phyloP scores from a whole-genome alignment of 2,329 filamentous ascomycete species.

The Zasmidium cellare region DNA sequence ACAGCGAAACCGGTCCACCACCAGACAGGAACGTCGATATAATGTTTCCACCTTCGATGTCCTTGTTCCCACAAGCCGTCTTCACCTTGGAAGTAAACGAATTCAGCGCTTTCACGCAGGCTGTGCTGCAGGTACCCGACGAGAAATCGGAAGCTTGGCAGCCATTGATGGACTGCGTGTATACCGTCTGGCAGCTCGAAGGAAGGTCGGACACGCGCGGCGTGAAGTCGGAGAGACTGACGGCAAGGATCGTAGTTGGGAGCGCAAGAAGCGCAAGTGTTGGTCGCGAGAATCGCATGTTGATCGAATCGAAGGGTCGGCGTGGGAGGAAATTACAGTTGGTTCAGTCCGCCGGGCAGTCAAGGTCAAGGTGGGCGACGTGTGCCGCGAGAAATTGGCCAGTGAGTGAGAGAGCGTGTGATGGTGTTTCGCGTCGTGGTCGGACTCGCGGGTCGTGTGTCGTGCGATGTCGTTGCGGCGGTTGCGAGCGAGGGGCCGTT shows the following conservation, averaged over 20 bases:
- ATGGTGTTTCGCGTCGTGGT: not conserved
- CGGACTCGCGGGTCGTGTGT: constrained; percentile 1
- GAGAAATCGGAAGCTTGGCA: constrained; percentile 44
- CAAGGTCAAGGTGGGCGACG: not conserved
- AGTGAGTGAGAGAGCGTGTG: not conserved
- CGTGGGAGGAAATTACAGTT: not conserved
- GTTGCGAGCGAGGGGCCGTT: not conserved
- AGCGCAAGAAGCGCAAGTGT: constrained; percentile 24
- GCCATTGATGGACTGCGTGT: constrained; percentile 41
- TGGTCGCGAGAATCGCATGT: constrained; percentile 4
- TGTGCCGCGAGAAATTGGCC: not conserved
- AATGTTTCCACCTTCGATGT: constrained; percentile 40
- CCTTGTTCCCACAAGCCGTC: constrained; percentile 28
- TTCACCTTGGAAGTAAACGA: constrained; percentile 37
- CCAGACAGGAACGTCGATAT: constrained; percentile 44
- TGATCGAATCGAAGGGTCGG: not conserved
- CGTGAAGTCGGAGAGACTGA: constrained; percentile 47
- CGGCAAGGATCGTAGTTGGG: constrained; percentile 31
- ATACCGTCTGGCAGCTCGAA: constrained; percentile 40
- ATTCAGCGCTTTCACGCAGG: constrained; percentile 43
- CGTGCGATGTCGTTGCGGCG: not conserved
- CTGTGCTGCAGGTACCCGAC: constrained; percentile 41
- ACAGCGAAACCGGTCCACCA: constrained; percentile 41
- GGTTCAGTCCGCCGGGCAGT: not conserved
- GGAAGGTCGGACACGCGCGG: constrained; percentile 44